phyloP scores from a whole-genome alignment of 148 eudicot species.

The Vaccinium macrocarpon region DNA sequence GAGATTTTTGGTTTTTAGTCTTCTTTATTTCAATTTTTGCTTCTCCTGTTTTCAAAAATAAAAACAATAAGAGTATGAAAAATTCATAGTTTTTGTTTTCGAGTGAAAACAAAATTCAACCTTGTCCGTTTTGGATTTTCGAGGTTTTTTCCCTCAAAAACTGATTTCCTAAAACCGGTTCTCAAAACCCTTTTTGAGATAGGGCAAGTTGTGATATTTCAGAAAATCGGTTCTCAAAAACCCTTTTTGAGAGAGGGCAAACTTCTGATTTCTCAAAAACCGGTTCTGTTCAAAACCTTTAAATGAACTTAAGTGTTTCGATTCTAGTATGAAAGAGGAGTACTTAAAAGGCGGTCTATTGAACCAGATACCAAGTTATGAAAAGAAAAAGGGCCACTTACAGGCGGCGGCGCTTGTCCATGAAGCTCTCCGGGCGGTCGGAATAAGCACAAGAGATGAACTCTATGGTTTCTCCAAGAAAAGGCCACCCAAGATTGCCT shows the following conservation, averaged over 20 bases:
- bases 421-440: slow-evolving; percentile 69
- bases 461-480: slow-evolving; percentile 86
- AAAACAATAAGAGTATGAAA: background rate
- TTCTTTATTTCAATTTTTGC: background rate
- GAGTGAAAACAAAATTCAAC: background rate
- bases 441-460: slow-evolving; percentile 87
- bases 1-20: background rate
- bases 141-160: no score
- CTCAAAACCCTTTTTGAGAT: no score
- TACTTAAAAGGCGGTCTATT: background rate
- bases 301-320: background rate
- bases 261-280: no score
- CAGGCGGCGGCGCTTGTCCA: slow-evolving; percentile 76
- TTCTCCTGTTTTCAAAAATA: background rate
- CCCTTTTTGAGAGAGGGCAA: no score
- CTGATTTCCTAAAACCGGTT: no score
- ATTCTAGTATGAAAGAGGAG: background rate
- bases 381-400: slow-evolving; percentile 32
- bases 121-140: no score
- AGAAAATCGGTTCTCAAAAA: no score
- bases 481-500: slow-evolving; percentile 82
- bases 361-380: background rate
- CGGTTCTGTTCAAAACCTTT: no score
- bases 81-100: background rate
- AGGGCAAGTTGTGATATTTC: no score